A percentile compares a stretch with the other conserved stretches of the same genome.
phyloP scores from a whole-genome alignment of 352 stramenopile species.

The Elongisporangium prolatum region DNA sequence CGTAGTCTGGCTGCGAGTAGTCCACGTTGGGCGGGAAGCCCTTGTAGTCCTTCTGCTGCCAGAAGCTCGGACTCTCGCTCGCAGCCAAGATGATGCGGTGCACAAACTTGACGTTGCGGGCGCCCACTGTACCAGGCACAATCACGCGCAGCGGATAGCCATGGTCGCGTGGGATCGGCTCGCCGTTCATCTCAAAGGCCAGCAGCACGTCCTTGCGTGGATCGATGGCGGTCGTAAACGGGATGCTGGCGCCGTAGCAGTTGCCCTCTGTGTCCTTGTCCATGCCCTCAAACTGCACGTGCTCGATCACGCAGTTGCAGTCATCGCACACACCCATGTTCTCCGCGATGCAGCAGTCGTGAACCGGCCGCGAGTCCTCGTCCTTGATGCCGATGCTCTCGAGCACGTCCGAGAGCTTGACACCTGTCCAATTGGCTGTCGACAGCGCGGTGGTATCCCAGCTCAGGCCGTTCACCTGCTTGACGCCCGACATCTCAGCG shows the following conservation, averaged over 20 bases:
- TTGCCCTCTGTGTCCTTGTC: slow-evolving; percentile 83
- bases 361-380: slow-evolving; percentile 43
- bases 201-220: slow-evolving; percentile 95
- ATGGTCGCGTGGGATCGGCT: slow-evolving; percentile 92
- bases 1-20: slow-evolving; percentile 81
- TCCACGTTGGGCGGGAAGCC: slow-evolving; percentile 84
- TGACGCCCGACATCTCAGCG: slow-evolving; percentile 90
- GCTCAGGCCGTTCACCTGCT: slow-evolving; percentile 81
- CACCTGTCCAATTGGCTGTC: slow-evolving; percentile 94
- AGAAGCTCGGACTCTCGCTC: slow-evolving; percentile 86
- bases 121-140: slow-evolving; percentile 93
- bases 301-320: slow-evolving; percentile 69
- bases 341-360: slow-evolving; percentile 49
- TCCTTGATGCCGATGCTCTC: slow-evolving; percentile 80
- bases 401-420: slow-evolving; percentile 92
- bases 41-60: slow-evolving; percentile 93
- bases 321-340: slow-evolving; percentile 51
- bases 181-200: slow-evolving; percentile 99
- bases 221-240: slow-evolving; percentile 92
- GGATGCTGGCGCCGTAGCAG: slow-evolving; percentile 87
- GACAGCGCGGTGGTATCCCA: slow-evolving; percentile 90
- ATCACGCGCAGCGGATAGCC: slow-evolving; percentile 96
- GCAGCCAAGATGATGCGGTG: slow-evolving; percentile 85
- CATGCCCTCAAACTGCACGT: slow-evolving; percentile 83
- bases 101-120: slow-evolving; percentile 97